These are phyloP conservation scores for Paracoccidioides lutzii DNA, from an alignment of 2,329 filamentous ascomycete species.

Conservation along the genomic window DNA sequence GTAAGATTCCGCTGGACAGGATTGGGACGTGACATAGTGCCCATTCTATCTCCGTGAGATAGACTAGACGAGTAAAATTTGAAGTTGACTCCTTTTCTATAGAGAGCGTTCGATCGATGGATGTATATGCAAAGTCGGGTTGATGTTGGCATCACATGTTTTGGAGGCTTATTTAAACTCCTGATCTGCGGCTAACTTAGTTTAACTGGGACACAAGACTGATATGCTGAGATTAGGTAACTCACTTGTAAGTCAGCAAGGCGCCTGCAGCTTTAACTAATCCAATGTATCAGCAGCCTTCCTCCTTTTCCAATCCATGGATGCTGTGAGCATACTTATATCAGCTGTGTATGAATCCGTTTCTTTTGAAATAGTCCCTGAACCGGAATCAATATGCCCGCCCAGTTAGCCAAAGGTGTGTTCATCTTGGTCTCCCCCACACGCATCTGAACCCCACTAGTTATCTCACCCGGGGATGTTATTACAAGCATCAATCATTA, in stretches of 20 bases:
- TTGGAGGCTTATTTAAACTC: background rate
- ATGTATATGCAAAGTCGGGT: background rate
- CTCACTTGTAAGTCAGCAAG: background rate
- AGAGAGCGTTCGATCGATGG: background rate
- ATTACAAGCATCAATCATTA: no score
- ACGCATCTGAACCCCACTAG: background rate
- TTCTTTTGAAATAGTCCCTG: background rate
- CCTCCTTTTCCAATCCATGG: background rate
- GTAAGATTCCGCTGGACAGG: constrained; percentile 49
- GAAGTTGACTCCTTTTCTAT: background rate
- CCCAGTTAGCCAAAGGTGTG: constrained; percentile 37
- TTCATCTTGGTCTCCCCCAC: constrained; percentile 3
- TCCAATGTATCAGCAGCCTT: background rate
- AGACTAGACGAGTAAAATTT: background rate
- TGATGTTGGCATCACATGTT: background rate
- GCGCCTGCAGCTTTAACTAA: constrained; percentile 3
- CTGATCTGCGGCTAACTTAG: background rate
- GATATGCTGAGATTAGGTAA: background rate
- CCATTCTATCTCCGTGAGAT: background rate
- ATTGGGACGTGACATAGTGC: constrained; percentile 39
- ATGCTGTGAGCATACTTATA: background rate
- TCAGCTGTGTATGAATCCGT: background rate
- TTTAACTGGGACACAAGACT: background rate
- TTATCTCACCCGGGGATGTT: background rate
- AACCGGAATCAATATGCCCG: constrained; percentile 27